Percentiles rank a stretch among this genome's conserved stretches.
phyloP scores from a whole-genome alignment of 495 filamentous ascomycete species.

The Penicillium mononematosum region DNA sequence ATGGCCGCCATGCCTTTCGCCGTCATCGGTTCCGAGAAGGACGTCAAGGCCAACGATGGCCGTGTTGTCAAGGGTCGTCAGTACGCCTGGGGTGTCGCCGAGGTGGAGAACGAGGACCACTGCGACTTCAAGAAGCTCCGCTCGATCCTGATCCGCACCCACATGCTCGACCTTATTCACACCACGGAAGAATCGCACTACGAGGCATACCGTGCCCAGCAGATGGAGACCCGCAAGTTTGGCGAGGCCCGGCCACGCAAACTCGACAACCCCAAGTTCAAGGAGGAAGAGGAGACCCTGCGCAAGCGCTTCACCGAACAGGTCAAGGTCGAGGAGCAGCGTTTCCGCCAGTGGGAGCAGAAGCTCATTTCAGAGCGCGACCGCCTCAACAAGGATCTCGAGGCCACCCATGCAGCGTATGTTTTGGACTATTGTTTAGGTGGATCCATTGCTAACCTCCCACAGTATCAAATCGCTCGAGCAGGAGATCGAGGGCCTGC shows the following conservation, averaged over 20 bases:
- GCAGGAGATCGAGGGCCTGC: constrained; percentile 86
- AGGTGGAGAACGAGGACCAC: constrained; percentile 99
- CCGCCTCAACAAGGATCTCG: constrained; percentile 97
- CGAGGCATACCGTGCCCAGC: constrained; percentile 96
- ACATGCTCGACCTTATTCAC: constrained; percentile 99
- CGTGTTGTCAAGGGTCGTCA: constrained; percentile 98
- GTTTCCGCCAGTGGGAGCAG: constrained; percentile 99
- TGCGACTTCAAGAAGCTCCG: constrained; percentile 99
- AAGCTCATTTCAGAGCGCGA: constrained; percentile 98
- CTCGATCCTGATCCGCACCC: constrained; percentile 97
- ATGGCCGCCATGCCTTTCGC: constrained; percentile 98
- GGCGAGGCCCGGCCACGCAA: constrained; percentile 95
- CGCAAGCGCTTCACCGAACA: constrained; percentile 99
- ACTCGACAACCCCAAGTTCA: constrained; percentile 99
- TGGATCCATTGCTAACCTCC: constrained; percentile 28
- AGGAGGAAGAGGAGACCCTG: constrained; percentile 97
- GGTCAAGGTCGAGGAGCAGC: constrained; percentile 98
- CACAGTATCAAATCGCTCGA: constrained; percentile 89
- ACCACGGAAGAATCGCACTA: constrained; percentile 99
- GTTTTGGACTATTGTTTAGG: constrained; percentile 24
- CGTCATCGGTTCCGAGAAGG: constrained; percentile 98
- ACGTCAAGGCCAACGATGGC: constrained; percentile 92
- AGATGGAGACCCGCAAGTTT: constrained; percentile 99
- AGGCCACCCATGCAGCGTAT: constrained; percentile 91
- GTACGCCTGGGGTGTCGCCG: constrained; percentile 98